phyloP scores from a whole-genome alignment of 768 basidiomycete genomes.

The Inosperma sp. region DNA sequence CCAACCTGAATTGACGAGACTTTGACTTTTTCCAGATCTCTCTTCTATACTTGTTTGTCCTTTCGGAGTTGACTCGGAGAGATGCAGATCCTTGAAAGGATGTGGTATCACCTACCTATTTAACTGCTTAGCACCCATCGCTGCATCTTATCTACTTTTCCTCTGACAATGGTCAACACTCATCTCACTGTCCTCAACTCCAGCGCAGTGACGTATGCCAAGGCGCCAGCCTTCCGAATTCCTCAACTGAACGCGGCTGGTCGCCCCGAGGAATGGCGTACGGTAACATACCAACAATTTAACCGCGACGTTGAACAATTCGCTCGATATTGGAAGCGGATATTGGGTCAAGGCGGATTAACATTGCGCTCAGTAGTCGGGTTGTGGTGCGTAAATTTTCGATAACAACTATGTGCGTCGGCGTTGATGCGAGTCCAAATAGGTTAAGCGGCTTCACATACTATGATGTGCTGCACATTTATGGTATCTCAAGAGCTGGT shows the following conservation, averaged over 20 bases:
- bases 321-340: slow-evolving; percentile 58
- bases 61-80: slow-evolving; percentile 36
- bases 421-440: slow-evolving; percentile 13
- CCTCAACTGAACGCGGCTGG: slow-evolving; percentile 45
- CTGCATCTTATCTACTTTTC: slow-evolving; percentile 14
- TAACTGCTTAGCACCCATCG: slow-evolving; percentile 7
- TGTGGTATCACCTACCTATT: slow-evolving; percentile 17
- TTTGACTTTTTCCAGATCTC: slow-evolving; percentile 29
- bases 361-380: slow-evolving; percentile 59
- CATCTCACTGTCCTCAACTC: slow-evolving; percentile 64
- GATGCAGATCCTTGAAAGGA: slow-evolving; percentile 23
- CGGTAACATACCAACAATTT: slow-evolving; percentile 64
- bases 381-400: slow-evolving; percentile 55
- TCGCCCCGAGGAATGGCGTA: slow-evolving; percentile 48
- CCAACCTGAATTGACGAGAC: slow-evolving; percentile 31
- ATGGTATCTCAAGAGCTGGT: slow-evolving; percentile 69
- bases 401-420: neutral
- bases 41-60: slow-evolving; percentile 22
- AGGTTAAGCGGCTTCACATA: slow-evolving; percentile 77
- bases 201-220: slow-evolving; percentile 46
- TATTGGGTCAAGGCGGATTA: slow-evolving; percentile 45
- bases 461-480: slow-evolving; percentile 66
- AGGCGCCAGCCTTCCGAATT: slow-evolving; percentile 54
- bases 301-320: slow-evolving; percentile 57
- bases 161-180: slow-evolving; percentile 38